Evolutionary conservation across 768 basidiomycete genomes (phyloP).

Genomic region (Russula foetens): DNA sequence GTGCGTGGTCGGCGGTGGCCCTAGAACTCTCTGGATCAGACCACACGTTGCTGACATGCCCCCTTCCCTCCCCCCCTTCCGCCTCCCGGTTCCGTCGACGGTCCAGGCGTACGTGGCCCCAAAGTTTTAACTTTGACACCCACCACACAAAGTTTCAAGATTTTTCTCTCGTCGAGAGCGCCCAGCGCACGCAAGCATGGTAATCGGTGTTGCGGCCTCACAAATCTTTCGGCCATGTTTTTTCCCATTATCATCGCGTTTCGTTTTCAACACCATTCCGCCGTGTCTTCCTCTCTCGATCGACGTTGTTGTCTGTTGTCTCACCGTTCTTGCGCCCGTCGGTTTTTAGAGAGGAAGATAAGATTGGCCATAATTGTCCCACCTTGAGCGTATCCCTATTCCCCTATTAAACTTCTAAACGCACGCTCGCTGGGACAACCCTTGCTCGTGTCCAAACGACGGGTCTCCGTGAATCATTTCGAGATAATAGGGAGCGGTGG

Average conservation of each 20-base stretch:
- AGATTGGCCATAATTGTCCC: background rate
- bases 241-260: background rate
- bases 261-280: background rate
- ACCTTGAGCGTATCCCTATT: background rate
- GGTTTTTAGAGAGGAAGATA: background rate
- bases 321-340: background rate
- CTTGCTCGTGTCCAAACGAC: background rate
- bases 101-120: background rate
- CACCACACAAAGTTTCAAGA: background rate
- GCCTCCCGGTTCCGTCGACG: background rate
- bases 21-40: background rate
- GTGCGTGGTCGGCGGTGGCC: background rate
- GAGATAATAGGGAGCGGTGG: background rate
- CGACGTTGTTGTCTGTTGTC: background rate
- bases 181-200: background rate
- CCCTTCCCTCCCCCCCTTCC: too few relatives aligned
- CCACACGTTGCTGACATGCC: background rate
- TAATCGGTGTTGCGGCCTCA: background rate
- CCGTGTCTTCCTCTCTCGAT: too few relatives aligned
- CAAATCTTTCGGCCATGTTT: background rate
- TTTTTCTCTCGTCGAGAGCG: background rate
- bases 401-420: background rate
- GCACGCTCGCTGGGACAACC: background rate
- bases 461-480: constrained; percentile 8
- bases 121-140: too few relatives aligned